Conservation (phyloP, 83 land plant genomes). For the Picea engelmannii region DNA sequence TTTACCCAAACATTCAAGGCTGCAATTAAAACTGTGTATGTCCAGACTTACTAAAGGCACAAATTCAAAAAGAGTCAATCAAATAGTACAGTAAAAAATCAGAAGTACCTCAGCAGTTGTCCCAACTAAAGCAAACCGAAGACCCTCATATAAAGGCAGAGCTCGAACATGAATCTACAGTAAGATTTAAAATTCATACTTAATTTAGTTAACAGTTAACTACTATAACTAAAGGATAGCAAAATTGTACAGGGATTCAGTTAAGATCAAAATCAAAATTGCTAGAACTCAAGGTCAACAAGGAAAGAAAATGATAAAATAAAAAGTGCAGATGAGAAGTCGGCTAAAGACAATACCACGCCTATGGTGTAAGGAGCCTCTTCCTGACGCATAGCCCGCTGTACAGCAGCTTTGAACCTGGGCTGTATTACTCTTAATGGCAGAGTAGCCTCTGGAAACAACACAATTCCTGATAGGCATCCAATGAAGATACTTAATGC, state of each 20-base stretch:
- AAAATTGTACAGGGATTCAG: not conserved
- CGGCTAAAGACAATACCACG: constrained; percentile 62
- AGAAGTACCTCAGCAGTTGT: constrained; percentile 93
- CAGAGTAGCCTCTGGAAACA: constrained; percentile 96
- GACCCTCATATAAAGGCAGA: constrained; percentile 25
- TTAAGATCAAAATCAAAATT: not conserved
- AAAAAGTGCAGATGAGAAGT: not conserved
- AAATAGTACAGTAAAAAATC: not conserved
- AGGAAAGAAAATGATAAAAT: not conserved
- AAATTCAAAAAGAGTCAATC: constrained; percentile 1
- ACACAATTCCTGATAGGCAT: constrained; percentile 71
- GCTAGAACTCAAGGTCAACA: not conserved
- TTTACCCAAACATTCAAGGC: not conserved
- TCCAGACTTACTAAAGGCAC: not conserved
- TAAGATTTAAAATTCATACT: not conserved
- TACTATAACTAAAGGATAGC: not conserved
- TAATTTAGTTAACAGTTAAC: not conserved
- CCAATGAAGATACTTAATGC: not conserved
- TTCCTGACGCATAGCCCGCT: constrained; percentile 70
- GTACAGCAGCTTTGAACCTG: constrained; percentile 79
- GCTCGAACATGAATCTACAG: constrained; percentile 65
- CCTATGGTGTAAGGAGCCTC: constrained; percentile 85
- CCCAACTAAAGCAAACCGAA: constrained; percentile 65
- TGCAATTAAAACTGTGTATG: not conserved
- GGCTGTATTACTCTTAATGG: constrained; percentile 85